A percentile compares a stretch with the other conserved stretches of the same genome.
phyloP scores from a whole-genome alignment of 1,284 basidiomycete species.

The Acaromyces ingoldii region DNA sequence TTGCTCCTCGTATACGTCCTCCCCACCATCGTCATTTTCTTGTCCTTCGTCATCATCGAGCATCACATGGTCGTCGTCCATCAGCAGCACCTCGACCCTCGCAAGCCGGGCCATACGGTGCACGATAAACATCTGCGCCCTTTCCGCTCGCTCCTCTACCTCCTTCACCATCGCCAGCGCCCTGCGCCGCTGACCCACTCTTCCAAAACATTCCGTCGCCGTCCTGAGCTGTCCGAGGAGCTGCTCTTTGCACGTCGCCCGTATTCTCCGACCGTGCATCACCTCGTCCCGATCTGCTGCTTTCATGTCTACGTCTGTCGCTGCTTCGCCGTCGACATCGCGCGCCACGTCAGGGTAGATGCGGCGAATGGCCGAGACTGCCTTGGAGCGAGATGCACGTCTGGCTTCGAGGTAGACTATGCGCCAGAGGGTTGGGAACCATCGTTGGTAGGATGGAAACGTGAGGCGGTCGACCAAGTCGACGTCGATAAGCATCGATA shows the following conservation, averaged over 20 bases:
- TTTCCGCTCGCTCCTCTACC: background rate
- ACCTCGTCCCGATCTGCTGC: background rate
- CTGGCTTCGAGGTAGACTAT: background rate
- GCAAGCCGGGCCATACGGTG: background rate
- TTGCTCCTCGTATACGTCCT: too few species aligned
- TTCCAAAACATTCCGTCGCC: background rate
- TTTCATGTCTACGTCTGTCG: background rate
- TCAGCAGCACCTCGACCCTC: background rate
- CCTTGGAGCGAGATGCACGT: background rate
- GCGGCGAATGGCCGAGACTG: background rate
- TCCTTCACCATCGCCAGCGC: background rate
- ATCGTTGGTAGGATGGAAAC: background rate
- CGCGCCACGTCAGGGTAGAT: background rate
- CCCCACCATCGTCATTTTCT: too few species aligned
- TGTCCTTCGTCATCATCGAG: too few species aligned
- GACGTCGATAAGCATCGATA: background rate
- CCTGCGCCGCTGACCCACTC: background rate
- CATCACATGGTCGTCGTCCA: too few species aligned
- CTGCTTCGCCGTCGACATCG: background rate
- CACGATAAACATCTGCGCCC: background rate
- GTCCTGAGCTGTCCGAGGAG: background rate
- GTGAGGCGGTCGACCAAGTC: background rate
- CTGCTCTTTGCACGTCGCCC: background rate
- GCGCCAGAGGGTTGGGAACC: background rate
- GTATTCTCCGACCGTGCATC: constrained; percentile 1